Base-by-base conservation (phyloP, 495 filamentous ascomycete genomes). In the Trichocladium antarcticum region DNA sequence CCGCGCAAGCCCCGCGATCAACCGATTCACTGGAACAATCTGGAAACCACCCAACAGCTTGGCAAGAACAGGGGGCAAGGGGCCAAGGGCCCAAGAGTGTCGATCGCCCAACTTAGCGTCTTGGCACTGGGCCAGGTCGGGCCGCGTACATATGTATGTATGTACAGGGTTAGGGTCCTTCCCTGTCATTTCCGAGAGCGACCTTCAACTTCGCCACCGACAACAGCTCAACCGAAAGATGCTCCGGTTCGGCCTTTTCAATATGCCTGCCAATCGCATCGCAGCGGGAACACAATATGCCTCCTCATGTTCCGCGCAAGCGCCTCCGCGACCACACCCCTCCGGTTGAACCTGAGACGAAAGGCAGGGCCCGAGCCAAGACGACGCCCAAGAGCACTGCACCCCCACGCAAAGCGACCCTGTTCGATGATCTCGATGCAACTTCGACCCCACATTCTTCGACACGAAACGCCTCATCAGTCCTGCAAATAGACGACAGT, bases 371-470 rank as follows among this genome's bases (percentile, higher is more conserved):
- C 28, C 40, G 40, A 37, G 42, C 38, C 16, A 37, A n/a, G 2
- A 48, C 37, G 7, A n/a, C n/a, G n/a, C n/a, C 20, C 49, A 16
- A 61, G 59, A 19, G 41, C 44, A 21, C 45, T 57, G 53, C 58
- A 0, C 62, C 64, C 3, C 54, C 66, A 16, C 66, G 74, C 32
- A 83, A 79, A 63, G 53, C 69, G 12, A 79, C 74, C 12, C 73
- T 84, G 20, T 85, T 82, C 69, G 84, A 82, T 57, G 76, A 77
- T 45, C 72, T 79, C 57, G 87, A 87, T 65, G 77, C 71, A 54
- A 65, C 35, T 57, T 67, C 55, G 29, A 69, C 65, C n/a, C 65
- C 64, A 16, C 67, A 67, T 1, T 77, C 73, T 0, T 65, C 76
- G 15, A 69, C 73, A 46, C 63, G 75, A 37, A 77, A 66, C 14